Base-by-base conservation (phyloP, 257 asterid species). In the Ocimum tenuiflorum region DNA sequence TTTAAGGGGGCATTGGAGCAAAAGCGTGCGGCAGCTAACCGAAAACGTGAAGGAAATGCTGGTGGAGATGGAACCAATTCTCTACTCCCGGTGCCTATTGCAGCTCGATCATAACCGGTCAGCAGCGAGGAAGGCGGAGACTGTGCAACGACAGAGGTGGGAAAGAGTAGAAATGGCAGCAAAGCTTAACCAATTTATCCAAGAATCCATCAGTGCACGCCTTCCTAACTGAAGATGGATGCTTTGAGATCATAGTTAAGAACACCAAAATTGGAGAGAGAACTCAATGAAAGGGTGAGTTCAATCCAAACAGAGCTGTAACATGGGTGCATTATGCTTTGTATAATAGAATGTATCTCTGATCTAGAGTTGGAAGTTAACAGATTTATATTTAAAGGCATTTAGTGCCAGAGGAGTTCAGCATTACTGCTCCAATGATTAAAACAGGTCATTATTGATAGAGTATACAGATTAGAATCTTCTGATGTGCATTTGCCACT, bases 1-100 rank as follows among this genome's bases (percentile, higher is more conserved):
- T 64, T 73, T 90, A 53, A 76, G 72, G 27, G 59, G 71, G 67
- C 97, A 90, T 56, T 90, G 97, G 97, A 85, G 87, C 84, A 73
- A 36, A 27, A 78, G 80, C 17, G 97, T 87, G 7, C 74, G 80
- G 41, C 83, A 90, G 57, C 68, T 88, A 38, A 90, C 95, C 0
- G 79, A 83, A 51, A 87, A 84, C 53, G 95, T 90, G 45, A 82
- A 82, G 67, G 87, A 75, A 24, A 87, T 87, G 95, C 74, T 87
- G 68, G 82, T 78, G 63, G 88, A 79, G 68, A 60, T 82, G 81
- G 97, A 88, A 27, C 90, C 95, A 2, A 50, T 27, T 52, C 72
- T 85, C 17, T 90, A 90, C 78, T 55, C 80, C 39, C 78, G 70
- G 68, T 87, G 95, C 77, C 75, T 79, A 15, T 59, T 74, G 1